Base-by-base conservation (phyloP, 2,329 filamentous ascomycete species). In the Aureobasidium sp. region DNA sequence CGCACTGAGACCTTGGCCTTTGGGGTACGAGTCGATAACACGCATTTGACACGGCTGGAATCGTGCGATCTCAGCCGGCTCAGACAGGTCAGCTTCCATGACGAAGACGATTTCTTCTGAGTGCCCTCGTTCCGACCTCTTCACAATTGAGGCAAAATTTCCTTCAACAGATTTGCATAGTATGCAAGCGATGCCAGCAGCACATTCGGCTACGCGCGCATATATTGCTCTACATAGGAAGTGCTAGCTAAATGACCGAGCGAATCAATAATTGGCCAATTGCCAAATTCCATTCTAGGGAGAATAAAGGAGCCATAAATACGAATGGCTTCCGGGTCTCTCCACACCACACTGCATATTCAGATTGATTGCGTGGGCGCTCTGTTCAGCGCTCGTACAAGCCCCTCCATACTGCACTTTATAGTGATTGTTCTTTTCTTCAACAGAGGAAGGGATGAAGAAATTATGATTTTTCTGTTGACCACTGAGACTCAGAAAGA, bases 251-350 rank as follows among this genome's bases (percentile, higher is more conserved):
- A n/a, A 37, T 35, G 32, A n/a, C 16, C 32, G 37, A 30, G 32
- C 30, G 44, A 37, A 17, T 12, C 4, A 27, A 34, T 32, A 48
- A 25, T 24, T 14, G 30, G 16, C 44, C 30, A 48, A 48, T 48
- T 35, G 32, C 44, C 44, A 48, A 17, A 27, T 17, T n/a, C 4
- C 21, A 25, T 22, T 37, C 32, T 24, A 16, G 32, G 11, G 22
- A 19, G 32, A 37, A 48, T n/a, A n/a, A 48, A 48, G 44, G 44
- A 48, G 44, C 44, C 44, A 27, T 48, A 19, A 37, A 48, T 48
- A 48, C 44, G 44, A 48, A 48, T 48, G 30, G 22, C 41, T 45
- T 34, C 16, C 17, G 29, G 10, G 17, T 32, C 37, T 48, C 44
- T 48, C 44, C 44, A 48, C 44, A 48, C 16, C 32, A 48, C 21